Evolutionary conservation across 768 basidiomycete genomes (phyloP), one percentile per base, ranked within the genome.

Genomic region (Lanmaoa rubissima): DNA sequence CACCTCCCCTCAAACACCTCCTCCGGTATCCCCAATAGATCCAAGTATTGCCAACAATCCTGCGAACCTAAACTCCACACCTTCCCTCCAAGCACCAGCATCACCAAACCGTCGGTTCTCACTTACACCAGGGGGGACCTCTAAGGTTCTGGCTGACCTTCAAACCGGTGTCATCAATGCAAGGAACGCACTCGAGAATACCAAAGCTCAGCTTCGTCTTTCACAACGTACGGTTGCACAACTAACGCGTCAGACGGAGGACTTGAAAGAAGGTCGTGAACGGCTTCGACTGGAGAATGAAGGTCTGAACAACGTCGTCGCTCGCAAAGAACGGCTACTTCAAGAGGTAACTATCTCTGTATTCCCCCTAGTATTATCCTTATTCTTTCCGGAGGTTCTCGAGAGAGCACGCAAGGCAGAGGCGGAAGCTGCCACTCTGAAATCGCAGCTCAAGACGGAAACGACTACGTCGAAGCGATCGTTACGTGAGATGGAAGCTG

Each of bases 381-480:
- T 24, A 57, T 34, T 5, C 24, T 32, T 24, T 58, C 40, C 2
- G 14, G 49, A 88, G 87, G 85, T 91, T 14, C 79, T 94, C 34
- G 89, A 90, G 61, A 85, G 93, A 6, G 92, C 92, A 17, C 83
- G 92, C 41, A 90, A 90, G 65, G 93, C 93, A 5, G 93, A 95
- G 69, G 79, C 85, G 0, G 88, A 92, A 65, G 85, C 88, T 3
- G 69, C 82, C 5, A 62, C 80, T 19, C 76, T 94, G 9, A 92
- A 88, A 71, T 63, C 79, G 3, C 86, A 88, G 60, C 81, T 93
- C 61, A 92, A 92, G 72, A 73, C 78, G 16, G 90, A 92, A 66
- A 85, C 87, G 2, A 71, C 83, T 2, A 79, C 81, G 13, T 83
- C 87, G 10, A 94, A 93, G 72, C 88, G 88, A 68, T 75, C 83